These are phyloP conservation scores for Paecilomyces sp. DNA, from an alignment of 2,329 filamentous ascomycete genomes.

Conservation along the genomic window DNA sequence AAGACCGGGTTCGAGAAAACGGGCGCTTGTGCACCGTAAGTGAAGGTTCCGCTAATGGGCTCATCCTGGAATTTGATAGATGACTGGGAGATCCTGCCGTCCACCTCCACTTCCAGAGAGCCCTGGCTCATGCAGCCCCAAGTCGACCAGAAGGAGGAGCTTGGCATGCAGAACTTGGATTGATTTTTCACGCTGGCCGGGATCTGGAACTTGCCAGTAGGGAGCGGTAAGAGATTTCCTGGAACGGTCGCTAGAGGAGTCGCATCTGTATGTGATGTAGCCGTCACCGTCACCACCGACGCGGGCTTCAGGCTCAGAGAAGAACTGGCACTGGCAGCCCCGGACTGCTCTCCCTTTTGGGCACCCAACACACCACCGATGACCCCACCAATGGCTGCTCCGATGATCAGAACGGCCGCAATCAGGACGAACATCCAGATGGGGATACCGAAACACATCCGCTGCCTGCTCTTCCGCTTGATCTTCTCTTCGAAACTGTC, in stretches of 20 bases:
- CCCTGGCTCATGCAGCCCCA: conserved; percentile 43
- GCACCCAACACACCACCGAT: conserved; percentile 50
- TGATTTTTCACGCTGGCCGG: conserved; percentile 41
- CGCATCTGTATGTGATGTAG: conserved; percentile 44
- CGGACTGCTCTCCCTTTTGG: conserved; percentile 21
- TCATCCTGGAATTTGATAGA: conserved; percentile 34
- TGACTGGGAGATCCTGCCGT: conserved; percentile 15
- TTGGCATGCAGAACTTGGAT: conserved; percentile 43
- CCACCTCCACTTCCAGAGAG: conserved; percentile 25
- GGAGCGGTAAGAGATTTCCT: conserved; percentile 36
- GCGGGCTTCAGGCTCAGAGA: conserved; percentile 8
- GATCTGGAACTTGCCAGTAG: conserved; percentile 44
- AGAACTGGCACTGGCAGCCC: conserved; percentile 5
- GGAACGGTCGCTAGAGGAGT: conserved; percentile 42
- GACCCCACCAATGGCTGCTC: conserved; percentile 45
- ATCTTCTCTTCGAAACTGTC: conserved; percentile 39
- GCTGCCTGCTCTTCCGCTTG: conserved; percentile 34
- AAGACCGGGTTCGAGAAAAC: conserved; percentile 37
- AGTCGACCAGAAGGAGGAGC: conserved; percentile 37
- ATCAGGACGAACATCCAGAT: conserved; percentile 45
- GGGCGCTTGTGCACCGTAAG: conserved; percentile 58
- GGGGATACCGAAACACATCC: conserved; percentile 44
- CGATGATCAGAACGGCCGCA: conserved; percentile 40
- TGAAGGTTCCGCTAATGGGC: conserved; percentile 33
- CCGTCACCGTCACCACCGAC: conserved; percentile 40